Evolutionary conservation across 176 grass and related monocot species (phyloP).

Genomic region (Oryza coarctata): DNA sequence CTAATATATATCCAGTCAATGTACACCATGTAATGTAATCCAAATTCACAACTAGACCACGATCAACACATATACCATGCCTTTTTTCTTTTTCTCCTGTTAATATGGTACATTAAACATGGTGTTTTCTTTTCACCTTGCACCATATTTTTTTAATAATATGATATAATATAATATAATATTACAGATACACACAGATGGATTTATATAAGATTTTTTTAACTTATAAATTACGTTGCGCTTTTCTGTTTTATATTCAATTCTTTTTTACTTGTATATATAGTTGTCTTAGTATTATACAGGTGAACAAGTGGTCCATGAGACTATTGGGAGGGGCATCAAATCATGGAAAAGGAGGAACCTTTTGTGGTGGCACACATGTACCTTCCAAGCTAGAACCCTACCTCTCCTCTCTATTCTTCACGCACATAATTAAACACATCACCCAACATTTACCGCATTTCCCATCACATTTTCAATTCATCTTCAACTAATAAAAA

Average conservation of each 20-base stretch:
- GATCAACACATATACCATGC: too few species aligned
- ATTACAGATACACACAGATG: not conserved
- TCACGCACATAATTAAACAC: not conserved
- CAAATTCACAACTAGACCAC: too few species aligned
- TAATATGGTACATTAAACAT: too few species aligned
- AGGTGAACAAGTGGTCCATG: constrained; percentile 29
- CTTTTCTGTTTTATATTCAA: not conserved
- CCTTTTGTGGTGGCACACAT: constrained; percentile 40
- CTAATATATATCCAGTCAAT: too few species aligned
- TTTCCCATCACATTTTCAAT: not conserved
- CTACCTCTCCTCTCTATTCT: not conserved
- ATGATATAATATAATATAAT: not conserved
- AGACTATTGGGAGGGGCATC: constrained; percentile 25
- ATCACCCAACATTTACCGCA: not conserved
- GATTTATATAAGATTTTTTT: too few species aligned
- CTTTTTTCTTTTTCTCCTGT: too few species aligned
- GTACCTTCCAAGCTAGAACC: not conserved
- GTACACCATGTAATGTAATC: too few species aligned
- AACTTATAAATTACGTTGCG: not conserved
- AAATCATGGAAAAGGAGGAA: constrained; percentile 32
- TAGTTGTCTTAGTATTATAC: not conserved
- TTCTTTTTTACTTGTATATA: not conserved
- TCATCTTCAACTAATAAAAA: not conserved
- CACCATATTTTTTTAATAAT: not conserved
- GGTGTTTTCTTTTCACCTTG: not conserved